These are phyloP conservation scores for Calendula officinalis DNA, from an alignment of 129 eudicot genomes.

Conservation along the genomic window DNA sequence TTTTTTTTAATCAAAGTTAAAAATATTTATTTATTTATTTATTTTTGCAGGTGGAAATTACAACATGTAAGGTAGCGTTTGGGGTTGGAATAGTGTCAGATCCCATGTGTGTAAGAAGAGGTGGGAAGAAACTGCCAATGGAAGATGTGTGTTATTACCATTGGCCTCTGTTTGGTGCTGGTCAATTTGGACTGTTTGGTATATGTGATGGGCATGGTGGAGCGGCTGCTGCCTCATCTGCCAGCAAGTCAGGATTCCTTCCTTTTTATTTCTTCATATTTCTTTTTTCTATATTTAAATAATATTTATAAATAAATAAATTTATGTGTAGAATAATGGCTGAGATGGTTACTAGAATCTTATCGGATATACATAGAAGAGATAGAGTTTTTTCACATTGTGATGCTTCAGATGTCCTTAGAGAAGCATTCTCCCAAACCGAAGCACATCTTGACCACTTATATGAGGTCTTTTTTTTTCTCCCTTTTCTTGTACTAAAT, in stretches of 20 bases:
- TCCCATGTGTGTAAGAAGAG: conserved; percentile 89
- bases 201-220: conserved; percentile 99
- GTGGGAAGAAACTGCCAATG: conserved; percentile 95
- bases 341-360: conserved; percentile 62
- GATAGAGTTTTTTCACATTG: conserved; percentile 62
- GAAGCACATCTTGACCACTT: conserved; percentile 68
- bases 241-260: conserved; percentile 93
- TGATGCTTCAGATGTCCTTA: conserved; percentile 91
- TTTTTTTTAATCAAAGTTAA: no score
- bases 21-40: no score
- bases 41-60: conserved; percentile 67
- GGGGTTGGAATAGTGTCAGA: conserved; percentile 87
- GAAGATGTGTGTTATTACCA: conserved; percentile 86
- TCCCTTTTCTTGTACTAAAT: no score
- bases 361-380: conserved; percentile 58
- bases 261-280: not conserved
- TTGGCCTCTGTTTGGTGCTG: conserved; percentile 87
- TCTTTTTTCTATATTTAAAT: not conserved
- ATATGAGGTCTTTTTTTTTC: conserved; percentile 62
- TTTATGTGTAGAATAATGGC: conserved; percentile 70
- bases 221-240: conserved; percentile 82
- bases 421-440: conserved; percentile 78
- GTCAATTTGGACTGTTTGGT: conserved; percentile 92
- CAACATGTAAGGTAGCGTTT: conserved; percentile 56
- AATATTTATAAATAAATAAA: not conserved